Evolutionary conservation across 805 yeast genomes (phyloP).

Genomic region (Ogataea dorogensis): DNA sequence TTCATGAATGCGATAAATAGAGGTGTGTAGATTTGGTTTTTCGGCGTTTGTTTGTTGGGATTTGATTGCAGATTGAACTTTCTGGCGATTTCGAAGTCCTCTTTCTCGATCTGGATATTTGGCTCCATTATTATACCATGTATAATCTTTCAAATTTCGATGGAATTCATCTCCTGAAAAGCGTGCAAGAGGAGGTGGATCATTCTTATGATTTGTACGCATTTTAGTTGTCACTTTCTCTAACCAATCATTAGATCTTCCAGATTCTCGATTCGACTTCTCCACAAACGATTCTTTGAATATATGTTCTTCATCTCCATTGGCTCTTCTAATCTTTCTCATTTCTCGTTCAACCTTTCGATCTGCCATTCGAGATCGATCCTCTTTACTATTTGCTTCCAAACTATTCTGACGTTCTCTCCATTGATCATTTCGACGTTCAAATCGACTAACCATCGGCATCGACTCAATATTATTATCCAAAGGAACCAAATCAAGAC

Average conservation of each 20-base stretch:
- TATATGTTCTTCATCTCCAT: constrained; percentile 20
- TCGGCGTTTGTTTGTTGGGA: neutral
- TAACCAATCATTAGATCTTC: constrained; percentile 5
- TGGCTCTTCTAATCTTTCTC: constrained; percentile 8
- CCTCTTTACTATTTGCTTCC: constrained; percentile 1
- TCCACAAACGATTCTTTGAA: constrained; percentile 17
- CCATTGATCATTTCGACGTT: constrained; percentile 24
- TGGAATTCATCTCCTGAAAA: constrained; percentile 12
- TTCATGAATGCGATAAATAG: constrained; percentile 14
- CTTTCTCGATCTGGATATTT: constrained; percentile 15
- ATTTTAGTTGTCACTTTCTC: constrained; percentile 6
- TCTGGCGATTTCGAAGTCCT: constrained; percentile 14
- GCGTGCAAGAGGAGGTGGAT: neutral
- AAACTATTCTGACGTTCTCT: constrained; percentile 10
- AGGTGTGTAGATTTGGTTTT: constrained; percentile 4
- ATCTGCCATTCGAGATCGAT: neutral
- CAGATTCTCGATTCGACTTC: constrained; percentile 7
- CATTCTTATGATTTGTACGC: neutral
- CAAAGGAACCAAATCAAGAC: constrained; percentile 11
- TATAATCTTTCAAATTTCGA: constrained; percentile 17
- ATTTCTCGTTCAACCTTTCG: constrained; percentile 14
- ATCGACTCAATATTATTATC: constrained; percentile 22
- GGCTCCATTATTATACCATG: constrained; percentile 23
- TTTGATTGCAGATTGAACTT: neutral
- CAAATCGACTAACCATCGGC: constrained; percentile 26